A percentile compares a stretch with the other conserved stretches of the same genome.
Evolutionary conservation across 192 early-diverging fungal genomes (phyloP).

Genomic region (Coemansia sp.): DNA sequence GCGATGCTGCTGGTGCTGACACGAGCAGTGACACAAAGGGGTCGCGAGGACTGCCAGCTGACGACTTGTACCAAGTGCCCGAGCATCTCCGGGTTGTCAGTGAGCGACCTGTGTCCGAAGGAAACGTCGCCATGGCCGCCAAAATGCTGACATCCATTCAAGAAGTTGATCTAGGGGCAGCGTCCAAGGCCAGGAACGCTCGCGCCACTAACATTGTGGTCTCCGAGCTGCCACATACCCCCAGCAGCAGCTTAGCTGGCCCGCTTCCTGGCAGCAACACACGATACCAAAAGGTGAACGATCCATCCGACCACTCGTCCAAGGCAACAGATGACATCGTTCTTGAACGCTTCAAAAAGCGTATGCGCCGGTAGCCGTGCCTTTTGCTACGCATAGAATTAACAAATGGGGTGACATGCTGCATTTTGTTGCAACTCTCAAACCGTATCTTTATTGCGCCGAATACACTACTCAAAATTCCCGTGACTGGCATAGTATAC

Average conservation of each 20-base stretch:
- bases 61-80: constrained; percentile 69
- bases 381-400: not conserved
- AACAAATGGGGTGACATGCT: no score
- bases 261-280: constrained; percentile 24
- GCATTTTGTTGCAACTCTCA: no score
- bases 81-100: constrained; percentile 59
- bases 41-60: constrained; percentile 21
- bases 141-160: constrained; percentile 90
- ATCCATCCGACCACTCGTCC: constrained; percentile 55
- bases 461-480: no score
- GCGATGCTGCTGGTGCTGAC: not conserved
- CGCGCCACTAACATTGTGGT: constrained; percentile 69
- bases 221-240: not conserved
- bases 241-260: constrained; percentile 1
- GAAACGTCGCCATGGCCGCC: constrained; percentile 81
- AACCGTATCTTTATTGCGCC: no score
- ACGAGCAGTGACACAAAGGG: constrained; percentile 1
- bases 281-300: constrained; percentile 16
- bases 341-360: constrained; percentile 82
- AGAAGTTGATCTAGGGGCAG: constrained; percentile 84
- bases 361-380: constrained; percentile 63
- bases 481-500: no score
- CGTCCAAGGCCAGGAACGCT: constrained; percentile 67
- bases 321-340: constrained; percentile 85
- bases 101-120: constrained; percentile 70